These are phyloP conservation scores for Blumeria graminis DNA, from an alignment of 2,329 filamentous ascomycete genomes.

Conservation along the genomic window DNA sequence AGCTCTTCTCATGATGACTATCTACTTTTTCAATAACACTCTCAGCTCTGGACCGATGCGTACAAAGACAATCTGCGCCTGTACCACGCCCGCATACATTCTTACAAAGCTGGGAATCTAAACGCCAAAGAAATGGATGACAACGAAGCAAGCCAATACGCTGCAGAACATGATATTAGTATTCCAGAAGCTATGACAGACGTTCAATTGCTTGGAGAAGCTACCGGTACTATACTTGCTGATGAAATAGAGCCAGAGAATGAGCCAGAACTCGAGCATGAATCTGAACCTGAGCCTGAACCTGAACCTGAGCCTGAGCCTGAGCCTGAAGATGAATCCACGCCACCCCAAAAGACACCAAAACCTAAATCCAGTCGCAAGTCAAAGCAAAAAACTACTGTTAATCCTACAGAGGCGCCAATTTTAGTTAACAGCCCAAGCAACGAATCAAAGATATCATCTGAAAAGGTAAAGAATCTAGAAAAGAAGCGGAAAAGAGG, in stretches of 20 bases:
- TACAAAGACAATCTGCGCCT: constrained; percentile 43
- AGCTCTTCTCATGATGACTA: constrained; percentile 6
- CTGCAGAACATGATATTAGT: constrained; percentile 32
- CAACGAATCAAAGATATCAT: constrained; percentile 4
- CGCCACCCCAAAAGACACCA: constrained; percentile 28
- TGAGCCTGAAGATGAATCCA: constrained; percentile 20
- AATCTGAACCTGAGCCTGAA: constrained; percentile 17
- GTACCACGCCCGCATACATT: constrained; percentile 40
- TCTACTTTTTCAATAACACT: constrained; percentile 2
- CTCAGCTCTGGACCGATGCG: constrained; percentile 31
- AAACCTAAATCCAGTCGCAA: constrained; percentile 24
- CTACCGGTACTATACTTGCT: constrained; percentile 15
- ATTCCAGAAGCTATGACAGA: constrained; percentile 16
- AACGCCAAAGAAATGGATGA: constrained; percentile 36
- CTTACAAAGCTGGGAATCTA: constrained; percentile 35
- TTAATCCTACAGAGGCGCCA: constrained; percentile 14
- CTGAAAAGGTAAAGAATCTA: constrained; percentile 21
- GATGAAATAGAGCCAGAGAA: constrained; percentile 15
- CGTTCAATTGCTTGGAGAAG: constrained; percentile 25
- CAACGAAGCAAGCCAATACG: constrained; percentile 33
- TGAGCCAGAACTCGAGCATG: constrained; percentile 21
- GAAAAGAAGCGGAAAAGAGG: constrained; percentile 39
- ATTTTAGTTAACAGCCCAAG: constrained; percentile 2
- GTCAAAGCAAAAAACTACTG: constrained; percentile 12
- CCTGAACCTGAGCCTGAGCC: constrained; percentile 20